Base-by-base conservation (phyloP, 192 early-diverging fungal species). In the Backusella sp. region DNA sequence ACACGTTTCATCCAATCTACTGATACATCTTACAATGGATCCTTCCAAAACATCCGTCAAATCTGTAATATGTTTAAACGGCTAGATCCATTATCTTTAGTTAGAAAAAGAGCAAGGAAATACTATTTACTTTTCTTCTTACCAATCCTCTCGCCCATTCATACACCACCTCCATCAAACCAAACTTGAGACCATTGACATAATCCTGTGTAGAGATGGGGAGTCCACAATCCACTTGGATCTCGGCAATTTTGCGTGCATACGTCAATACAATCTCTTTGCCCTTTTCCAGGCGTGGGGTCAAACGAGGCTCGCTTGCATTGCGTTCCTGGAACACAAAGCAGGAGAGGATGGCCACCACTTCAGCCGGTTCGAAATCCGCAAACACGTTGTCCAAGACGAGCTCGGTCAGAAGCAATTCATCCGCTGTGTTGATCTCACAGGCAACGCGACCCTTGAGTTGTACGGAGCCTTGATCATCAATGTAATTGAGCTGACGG, bases 401-500 rank as follows among this genome's bases (percentile, higher is more conserved):
- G 34, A 99, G 85, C 78, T 99, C 97, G 0, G 98, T 98, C 23
- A 99, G 85, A 15, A 98, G 87, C 52, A 99, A 85, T 79, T 96
- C 97, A 78, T 99, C 97, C 1, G 94, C 96, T 17, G 96, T 93
- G 84, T 98, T 98, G 82, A 99, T 97, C 81, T 98, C 96, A 83
- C 97, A 98, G 0, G 96, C 98, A 0, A 99, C 95, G 3, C 94
- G 90, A 23, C 98, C 98, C 85, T 98, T 99, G 68, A 97, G 90
- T 75, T 95, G 93, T 19, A 99, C 96, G 3, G 94, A 95, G 34
- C 89, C 90, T 72, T 89, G 88, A 74, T 92, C 91, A 36, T 96
- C 96, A 28, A 98, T 88, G 73, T 93, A 98, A 1, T 89, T 87
- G 67, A 98, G 81, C 14, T 84, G 82, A 73, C 94, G 90, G 37